phyloP scores from a whole-genome alignment of 1,284 basidiomycete genomes.

The Cryptococcus depauperatus region DNA sequence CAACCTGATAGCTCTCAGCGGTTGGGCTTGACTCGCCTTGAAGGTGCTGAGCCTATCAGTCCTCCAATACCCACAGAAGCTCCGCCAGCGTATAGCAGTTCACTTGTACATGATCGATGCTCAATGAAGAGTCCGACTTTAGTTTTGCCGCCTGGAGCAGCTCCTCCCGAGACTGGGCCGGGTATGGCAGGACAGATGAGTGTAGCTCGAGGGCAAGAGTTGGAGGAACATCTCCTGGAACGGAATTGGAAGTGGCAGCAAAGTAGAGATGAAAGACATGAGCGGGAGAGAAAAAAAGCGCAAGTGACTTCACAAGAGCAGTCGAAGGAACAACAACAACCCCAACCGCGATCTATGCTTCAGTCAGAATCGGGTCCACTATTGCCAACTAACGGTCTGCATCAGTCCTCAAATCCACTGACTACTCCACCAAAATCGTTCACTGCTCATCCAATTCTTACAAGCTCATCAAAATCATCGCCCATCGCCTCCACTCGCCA shows the following conservation, averaged over 20 bases:
- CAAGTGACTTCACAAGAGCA: too few species aligned
- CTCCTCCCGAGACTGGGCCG: not conserved
- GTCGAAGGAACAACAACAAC: not conserved
- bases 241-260: too few species aligned
- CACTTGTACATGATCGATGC: too few species aligned
- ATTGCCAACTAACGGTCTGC: not conserved
- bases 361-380: too few species aligned
- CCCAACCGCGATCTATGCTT: not conserved
- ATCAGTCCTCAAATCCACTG: not conserved
- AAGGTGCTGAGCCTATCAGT: not conserved
- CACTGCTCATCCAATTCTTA: not conserved
- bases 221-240: too few species aligned
- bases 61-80: not conserved
- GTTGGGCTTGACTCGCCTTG: too few species aligned
- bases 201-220: too few species aligned
- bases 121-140: too few species aligned
- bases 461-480: not conserved
- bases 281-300: too few species aligned
- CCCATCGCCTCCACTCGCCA: not conserved
- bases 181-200: too few species aligned
- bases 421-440: not conserved
- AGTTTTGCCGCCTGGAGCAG: not conserved
- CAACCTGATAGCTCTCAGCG: too few species aligned
- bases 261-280: too few species aligned
- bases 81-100: not conserved